Evolutionary conservation across 2,329 filamentous ascomycete species (phyloP).

Genomic region (Pseudocercospora ulei): DNA sequence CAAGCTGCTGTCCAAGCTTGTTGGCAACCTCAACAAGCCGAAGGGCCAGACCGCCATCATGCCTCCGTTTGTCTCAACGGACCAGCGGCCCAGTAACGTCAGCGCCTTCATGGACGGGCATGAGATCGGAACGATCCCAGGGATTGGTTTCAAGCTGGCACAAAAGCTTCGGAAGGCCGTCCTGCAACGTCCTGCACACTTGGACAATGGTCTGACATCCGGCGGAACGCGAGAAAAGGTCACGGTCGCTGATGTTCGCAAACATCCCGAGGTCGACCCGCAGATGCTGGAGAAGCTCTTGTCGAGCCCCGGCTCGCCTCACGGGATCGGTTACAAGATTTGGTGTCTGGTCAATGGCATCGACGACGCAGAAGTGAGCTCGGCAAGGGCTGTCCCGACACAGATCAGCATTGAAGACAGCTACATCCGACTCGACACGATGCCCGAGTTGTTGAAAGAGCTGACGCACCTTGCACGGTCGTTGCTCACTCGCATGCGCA

Average conservation of each 20-base stretch:
- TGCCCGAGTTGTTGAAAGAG: slow-evolving; percentile 57
- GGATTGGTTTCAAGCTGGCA: slow-evolving; percentile 72
- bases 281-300: slow-evolving; percentile 59
- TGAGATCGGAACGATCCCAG: slow-evolving; percentile 70
- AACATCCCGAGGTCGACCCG: slow-evolving; percentile 53
- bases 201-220: slow-evolving; percentile 42
- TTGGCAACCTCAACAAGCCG: slow-evolving; percentile 75
- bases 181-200: slow-evolving; percentile 40
- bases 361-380: slow-evolving; percentile 63
- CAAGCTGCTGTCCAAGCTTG: slow-evolving; percentile 77
- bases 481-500: slow-evolving; percentile 66
- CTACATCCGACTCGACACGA: slow-evolving; percentile 60
- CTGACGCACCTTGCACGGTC: slow-evolving; percentile 58
- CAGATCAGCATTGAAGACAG: slow-evolving; percentile 96
- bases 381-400: slow-evolving; percentile 60
- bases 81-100: slow-evolving; percentile 43
- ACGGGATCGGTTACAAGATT: slow-evolving; percentile 59
- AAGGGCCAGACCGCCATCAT: slow-evolving; percentile 76
- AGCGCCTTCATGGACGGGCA: slow-evolving; percentile 63
- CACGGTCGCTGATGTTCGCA: slow-evolving; percentile 57
- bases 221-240: slow-evolving; percentile 48
- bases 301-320: slow-evolving; percentile 57
- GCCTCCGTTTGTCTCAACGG: slow-evolving; percentile 41
- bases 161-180: slow-evolving; percentile 57
- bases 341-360: slow-evolving; percentile 76